Conservation (phyloP, 257 asterid genomes). For the Coffea canephora region DNA sequence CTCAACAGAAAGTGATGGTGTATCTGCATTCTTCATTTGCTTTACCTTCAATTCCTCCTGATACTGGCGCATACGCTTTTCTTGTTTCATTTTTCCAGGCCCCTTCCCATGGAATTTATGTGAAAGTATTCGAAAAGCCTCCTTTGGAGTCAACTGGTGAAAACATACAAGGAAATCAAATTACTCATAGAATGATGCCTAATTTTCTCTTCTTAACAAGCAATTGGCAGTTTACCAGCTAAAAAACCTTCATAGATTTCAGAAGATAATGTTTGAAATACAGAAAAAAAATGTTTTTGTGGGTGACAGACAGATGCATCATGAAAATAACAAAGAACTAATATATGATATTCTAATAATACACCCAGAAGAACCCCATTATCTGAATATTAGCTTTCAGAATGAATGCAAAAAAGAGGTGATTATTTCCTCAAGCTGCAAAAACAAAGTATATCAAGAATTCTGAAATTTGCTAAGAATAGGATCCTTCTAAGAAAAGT, state of each 20-base stretch:
- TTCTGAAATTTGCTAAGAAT: background rate
- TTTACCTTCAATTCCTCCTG: conserved; percentile 87
- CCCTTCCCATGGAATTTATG: conserved; percentile 98
- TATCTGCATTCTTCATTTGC: conserved; percentile 90
- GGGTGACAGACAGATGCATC: background rate
- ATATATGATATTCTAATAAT: background rate
- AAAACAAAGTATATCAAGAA: background rate
- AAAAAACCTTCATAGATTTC: background rate
- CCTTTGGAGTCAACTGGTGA: conserved; percentile 89
- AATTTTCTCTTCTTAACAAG: background rate
- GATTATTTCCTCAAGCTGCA: background rate
- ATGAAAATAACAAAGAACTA: background rate
- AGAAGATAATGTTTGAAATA: background rate
- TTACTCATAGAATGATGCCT: background rate
- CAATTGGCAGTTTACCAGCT: background rate
- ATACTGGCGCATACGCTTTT: conserved; percentile 87
- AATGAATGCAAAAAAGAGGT: background rate
- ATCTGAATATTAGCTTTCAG: background rate
- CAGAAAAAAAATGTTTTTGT: background rate
- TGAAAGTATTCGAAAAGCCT: conserved; percentile 80
- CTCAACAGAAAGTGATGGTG: conserved; percentile 86
- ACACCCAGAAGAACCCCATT: background rate
- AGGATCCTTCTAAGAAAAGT: background rate
- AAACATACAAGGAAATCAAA: conserved; percentile 14
- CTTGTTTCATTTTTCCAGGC: conserved; percentile 93